phyloP scores from a whole-genome alignment of 352 stramenopile genomes.

The Pythium plurisporium region DNA sequence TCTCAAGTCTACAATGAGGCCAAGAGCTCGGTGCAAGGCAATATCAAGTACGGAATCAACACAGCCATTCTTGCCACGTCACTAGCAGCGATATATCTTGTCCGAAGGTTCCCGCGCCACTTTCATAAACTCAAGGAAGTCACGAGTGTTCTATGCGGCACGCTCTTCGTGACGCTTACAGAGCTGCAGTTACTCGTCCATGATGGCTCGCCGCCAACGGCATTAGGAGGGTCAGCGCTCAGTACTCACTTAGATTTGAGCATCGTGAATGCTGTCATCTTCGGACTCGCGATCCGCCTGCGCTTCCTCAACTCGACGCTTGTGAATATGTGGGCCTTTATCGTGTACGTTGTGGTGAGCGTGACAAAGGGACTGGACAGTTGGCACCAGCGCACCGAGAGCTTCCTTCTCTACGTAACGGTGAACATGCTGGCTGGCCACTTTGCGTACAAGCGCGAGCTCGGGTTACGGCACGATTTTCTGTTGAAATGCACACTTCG shows the following conservation, averaged over 20 bases:
- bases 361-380: constrained; percentile 15
- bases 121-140: constrained; percentile 37
- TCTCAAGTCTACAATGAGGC: constrained; percentile 37
- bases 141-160: constrained; percentile 22
- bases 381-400: constrained; percentile 39
- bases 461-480: constrained; percentile 66
- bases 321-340: constrained; percentile 39
- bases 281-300: constrained; percentile 51
- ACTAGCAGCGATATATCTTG: constrained; percentile 25
- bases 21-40: constrained; percentile 12
- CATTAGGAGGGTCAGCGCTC: background rate
- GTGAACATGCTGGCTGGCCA: constrained; percentile 29
- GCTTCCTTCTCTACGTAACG: constrained; percentile 34
- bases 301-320: constrained; percentile 50
- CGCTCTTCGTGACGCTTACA: constrained; percentile 34
- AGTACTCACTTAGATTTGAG: constrained; percentile 38
- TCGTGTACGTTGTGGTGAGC: constrained; percentile 29
- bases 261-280: constrained; percentile 50
- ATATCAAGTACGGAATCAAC: constrained; percentile 38
- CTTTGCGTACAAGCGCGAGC: constrained; percentile 62
- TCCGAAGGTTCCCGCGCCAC: constrained; percentile 26
- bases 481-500: constrained; percentile 75
- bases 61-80: constrained; percentile 20
- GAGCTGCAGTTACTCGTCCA: constrained; percentile 41
- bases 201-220: background rate